Evolutionary conservation across 805 yeast species (phyloP).

Genomic region (Candida qinlingensis): DNA sequence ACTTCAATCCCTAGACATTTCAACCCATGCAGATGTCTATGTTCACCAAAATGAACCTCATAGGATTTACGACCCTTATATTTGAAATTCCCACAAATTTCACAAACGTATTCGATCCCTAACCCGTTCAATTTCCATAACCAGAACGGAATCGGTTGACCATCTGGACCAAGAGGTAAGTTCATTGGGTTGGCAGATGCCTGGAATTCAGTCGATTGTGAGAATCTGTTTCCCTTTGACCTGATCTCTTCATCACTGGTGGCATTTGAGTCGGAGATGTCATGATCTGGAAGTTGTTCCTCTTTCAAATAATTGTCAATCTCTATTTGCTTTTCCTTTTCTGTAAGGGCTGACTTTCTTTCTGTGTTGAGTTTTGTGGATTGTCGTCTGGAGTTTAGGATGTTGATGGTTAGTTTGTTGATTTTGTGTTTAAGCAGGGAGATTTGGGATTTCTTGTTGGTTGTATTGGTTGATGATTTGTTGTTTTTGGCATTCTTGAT

Average conservation of each 20-base stretch:
- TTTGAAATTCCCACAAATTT: constrained; percentile 72
- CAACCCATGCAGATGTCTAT: constrained; percentile 69
- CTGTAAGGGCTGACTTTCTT: constrained; percentile 63
- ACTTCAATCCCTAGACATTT: constrained; percentile 66
- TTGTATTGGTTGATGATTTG: not conserved
- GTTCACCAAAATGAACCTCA: constrained; percentile 69
- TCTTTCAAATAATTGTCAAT: constrained; percentile 14
- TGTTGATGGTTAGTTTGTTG: constrained; percentile 30
- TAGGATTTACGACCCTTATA: constrained; percentile 73
- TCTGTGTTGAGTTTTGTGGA: constrained; percentile 58
- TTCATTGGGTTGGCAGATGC: constrained; percentile 40
- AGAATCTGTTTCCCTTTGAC: constrained; percentile 11
- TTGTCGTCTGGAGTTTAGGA: constrained; percentile 25
- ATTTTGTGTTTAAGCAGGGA: constrained; percentile 30
- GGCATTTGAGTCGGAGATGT: constrained; percentile 7
- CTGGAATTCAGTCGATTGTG: constrained; percentile 13
- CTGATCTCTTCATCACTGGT: constrained; percentile 25
- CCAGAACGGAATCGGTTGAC: constrained; percentile 92
- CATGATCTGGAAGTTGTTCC: constrained; percentile 24
- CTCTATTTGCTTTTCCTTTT: constrained; percentile 37
- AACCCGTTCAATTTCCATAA: constrained; percentile 85
- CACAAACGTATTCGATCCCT: constrained; percentile 67
- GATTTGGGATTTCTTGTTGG: constrained; percentile 20
- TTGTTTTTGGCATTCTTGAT: constrained; percentile 37
- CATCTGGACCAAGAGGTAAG: constrained; percentile 82